phyloP scores from a whole-genome alignment of 2,329 filamentous ascomycete genomes.

The Cladosporium sp. region DNA sequence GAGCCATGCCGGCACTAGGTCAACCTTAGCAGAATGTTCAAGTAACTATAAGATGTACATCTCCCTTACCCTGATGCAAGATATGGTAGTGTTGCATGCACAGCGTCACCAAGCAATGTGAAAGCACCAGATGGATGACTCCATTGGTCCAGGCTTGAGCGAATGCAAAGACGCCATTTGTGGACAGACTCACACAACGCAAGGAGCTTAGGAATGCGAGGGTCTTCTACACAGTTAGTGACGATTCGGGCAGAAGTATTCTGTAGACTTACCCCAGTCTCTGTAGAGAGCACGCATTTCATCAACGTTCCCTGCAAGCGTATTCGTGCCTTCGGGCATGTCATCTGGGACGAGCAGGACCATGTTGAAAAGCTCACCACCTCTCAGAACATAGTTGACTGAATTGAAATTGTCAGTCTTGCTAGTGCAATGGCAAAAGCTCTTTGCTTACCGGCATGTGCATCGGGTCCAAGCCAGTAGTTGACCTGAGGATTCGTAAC shows the following conservation, averaged over 20 bases:
- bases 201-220: constrained; percentile 49
- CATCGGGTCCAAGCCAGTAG: constrained; percentile 51
- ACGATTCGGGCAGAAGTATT: neutral
- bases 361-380: constrained; percentile 49
- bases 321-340: constrained; percentile 43
- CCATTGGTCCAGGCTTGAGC: constrained; percentile 54
- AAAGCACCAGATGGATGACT: constrained; percentile 53
- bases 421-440: neutral
- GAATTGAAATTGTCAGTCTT: neutral
- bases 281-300: constrained; percentile 53
- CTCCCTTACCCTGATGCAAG: constrained; percentile 47
- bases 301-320: constrained; percentile 47
- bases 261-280: constrained; percentile 52
- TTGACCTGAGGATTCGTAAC: constrained; percentile 48
- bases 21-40: neutral
- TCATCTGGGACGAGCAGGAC: constrained; percentile 50
- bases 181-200: constrained; percentile 54
- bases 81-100: constrained; percentile 63
- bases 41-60: neutral
- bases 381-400: constrained; percentile 50
- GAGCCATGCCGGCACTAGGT: constrained; percentile 50
- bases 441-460: constrained; percentile 39
- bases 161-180: constrained; percentile 60
- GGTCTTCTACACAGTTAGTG: no score
- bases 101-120: constrained; percentile 59